Percentiles rank a stretch among this genome's conserved stretches.
phyloP scores from a whole-genome alignment of 768 basidiomycete species.

The Phaffia australis region DNA sequence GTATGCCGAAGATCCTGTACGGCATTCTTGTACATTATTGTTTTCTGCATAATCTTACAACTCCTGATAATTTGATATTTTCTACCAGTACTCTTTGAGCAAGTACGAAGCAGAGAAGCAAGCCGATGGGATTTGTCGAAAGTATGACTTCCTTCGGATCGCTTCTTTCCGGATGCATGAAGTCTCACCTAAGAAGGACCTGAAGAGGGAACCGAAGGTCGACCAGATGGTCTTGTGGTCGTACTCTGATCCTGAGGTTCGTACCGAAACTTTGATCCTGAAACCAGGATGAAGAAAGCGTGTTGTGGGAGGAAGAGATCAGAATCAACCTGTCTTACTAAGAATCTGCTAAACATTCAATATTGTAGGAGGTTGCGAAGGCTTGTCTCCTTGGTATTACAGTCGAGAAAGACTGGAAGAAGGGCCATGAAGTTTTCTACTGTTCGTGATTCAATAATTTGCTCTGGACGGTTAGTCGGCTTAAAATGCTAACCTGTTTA shows the following conservation, averaged over 20 bases:
- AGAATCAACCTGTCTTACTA: not conserved
- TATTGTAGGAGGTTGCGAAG: constrained; percentile 3
- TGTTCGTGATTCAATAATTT: no score
- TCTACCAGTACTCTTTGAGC: constrained; percentile 1
- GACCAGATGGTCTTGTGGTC: not conserved
- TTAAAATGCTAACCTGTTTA: not conserved
- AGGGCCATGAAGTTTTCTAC: constrained; percentile 16
- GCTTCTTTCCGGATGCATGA: constrained; percentile 17
- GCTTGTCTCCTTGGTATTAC: constrained; percentile 12
- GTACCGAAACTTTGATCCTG: constrained; percentile 1
- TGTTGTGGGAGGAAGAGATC: no score
- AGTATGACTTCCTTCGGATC: constrained; percentile 11
- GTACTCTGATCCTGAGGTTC: constrained; percentile 1
- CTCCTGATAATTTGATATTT: no score
- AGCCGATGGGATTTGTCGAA: constrained; percentile 3
- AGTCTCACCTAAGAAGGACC: not conserved
- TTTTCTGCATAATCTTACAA: not conserved
- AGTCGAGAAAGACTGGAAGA: constrained; percentile 14
- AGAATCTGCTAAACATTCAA: not conserved
- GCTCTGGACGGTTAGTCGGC: no score
- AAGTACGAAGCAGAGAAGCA: constrained; percentile 7
- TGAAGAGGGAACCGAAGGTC: not conserved
- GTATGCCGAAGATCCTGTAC: not conserved
- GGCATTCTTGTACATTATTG: not conserved
- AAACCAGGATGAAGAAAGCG: not conserved